phyloP scores from a whole-genome alignment of 1,284 basidiomycete species.

The Peniophora sp. region DNA sequence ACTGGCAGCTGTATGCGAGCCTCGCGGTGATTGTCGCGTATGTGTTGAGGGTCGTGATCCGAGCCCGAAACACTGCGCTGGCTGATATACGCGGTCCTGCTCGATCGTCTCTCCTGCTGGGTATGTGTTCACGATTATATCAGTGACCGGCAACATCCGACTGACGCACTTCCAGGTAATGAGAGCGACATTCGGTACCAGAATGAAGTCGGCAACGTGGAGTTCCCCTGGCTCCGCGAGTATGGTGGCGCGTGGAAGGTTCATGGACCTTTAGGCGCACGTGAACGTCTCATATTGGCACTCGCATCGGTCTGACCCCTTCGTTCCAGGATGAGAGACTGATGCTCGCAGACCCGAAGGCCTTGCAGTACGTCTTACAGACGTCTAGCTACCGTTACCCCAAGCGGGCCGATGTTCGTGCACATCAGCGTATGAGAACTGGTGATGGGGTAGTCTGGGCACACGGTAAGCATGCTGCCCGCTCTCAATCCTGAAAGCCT shows the following conservation, averaged over 20 bases:
- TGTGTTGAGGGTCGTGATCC: too few species aligned
- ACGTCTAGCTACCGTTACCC: conserved; percentile 16
- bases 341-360: conserved; percentile 16
- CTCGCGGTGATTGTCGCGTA: too few species aligned
- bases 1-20: too few species aligned
- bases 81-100: conserved; percentile 1
- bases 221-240: conserved; percentile 20
- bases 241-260: conserved; percentile 24
- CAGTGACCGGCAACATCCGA: conserved; percentile 8
- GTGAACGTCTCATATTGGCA: background rate
- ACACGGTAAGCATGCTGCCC: conserved; percentile 9
- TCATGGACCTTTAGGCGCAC: conserved; percentile 19
- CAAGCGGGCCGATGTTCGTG: conserved; percentile 12
- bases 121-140: conserved; percentile 3
- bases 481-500: background rate
- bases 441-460: conserved; percentile 13
- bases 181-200: conserved; percentile 13
- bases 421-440: conserved; percentile 7
- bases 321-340: conserved; percentile 8
- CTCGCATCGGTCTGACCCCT: background rate
- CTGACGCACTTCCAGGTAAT: conserved; percentile 17
- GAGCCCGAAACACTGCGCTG: too few species aligned
- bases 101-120: conserved; percentile 3
- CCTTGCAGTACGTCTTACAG: conserved; percentile 18
- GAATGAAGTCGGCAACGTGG: conserved; percentile 22